Conservation (phyloP, 2,329 filamentous ascomycete species). For the Pseudogymnoascus sp. region DNA sequence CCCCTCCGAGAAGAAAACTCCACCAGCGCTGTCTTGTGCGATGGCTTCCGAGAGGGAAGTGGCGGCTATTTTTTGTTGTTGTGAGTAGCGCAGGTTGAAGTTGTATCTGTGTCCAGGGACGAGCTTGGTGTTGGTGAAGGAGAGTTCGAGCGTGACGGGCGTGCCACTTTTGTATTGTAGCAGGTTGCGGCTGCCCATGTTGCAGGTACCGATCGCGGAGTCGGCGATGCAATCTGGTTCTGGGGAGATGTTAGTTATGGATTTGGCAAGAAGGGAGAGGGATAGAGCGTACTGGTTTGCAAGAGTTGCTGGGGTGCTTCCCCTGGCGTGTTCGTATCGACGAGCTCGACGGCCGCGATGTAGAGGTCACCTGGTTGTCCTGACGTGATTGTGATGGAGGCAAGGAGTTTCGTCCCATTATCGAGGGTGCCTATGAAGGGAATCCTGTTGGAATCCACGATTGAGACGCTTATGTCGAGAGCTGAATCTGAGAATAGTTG, state of each 20-base stretch:
- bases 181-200: background rate
- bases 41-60: background rate
- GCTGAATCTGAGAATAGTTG: background rate
- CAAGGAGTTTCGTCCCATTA: background rate
- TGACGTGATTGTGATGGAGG: background rate
- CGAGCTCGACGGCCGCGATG: background rate
- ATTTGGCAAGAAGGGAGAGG: background rate
- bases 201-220: background rate
- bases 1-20: background rate
- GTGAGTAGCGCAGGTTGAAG: background rate
- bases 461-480: background rate
- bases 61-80: fast-evolving
- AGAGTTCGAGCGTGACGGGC: background rate
- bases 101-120: background rate
- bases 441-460: background rate
- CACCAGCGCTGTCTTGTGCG: background rate
- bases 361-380: background rate
- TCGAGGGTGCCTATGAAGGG: background rate
- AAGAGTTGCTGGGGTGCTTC: background rate
- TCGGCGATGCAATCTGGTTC: background rate
- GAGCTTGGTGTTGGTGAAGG: background rate
- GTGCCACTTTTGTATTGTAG: too few relatives aligned
- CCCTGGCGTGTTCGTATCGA: background rate
- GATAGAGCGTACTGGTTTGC: background rate
- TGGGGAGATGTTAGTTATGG: background rate